A percentile compares a stretch with the other conserved stretches of the same genome.
These are phyloP conservation scores for Strigomonas culicis DNA, from an alignment of 208 protist species.

Conservation along the genomic window DNA sequence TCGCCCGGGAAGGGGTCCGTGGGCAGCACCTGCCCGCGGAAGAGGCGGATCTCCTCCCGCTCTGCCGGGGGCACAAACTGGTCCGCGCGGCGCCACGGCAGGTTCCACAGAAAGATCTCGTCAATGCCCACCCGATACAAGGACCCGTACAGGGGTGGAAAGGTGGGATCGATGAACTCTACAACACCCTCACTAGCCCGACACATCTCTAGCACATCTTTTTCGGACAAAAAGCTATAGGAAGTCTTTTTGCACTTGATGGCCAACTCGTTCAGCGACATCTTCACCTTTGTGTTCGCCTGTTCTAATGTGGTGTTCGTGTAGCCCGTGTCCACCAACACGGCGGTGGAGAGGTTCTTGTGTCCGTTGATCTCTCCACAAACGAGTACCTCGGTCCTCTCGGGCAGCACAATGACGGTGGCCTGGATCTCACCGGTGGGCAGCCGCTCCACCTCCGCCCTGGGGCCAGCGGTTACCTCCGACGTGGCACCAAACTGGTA, in stretches of 20 bases:
- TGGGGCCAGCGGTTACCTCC: slow-evolving; percentile 18
- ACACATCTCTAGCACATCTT: slow-evolving; percentile 22
- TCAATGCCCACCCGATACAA: slow-evolving; percentile 36
- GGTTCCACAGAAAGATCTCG: slow-evolving; percentile 26
- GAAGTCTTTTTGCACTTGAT: slow-evolving; percentile 26
- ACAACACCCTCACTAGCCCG: background rate
- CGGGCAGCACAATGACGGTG: slow-evolving; percentile 34
- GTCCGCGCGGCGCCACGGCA: slow-evolving; percentile 28
- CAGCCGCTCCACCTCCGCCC: slow-evolving; percentile 13
- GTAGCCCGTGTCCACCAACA: slow-evolving; percentile 20
- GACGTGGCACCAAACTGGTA: slow-evolving; percentile 39
- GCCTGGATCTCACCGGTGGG: slow-evolving; percentile 21
- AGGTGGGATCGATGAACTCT: slow-evolving; percentile 38
- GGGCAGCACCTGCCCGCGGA: slow-evolving; percentile 36
- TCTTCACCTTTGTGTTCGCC: background rate
- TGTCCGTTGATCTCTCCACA: slow-evolving; percentile 33
- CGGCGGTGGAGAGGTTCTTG: slow-evolving; percentile 23
- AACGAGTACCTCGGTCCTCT: slow-evolving; percentile 49
- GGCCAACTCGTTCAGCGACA: slow-evolving; percentile 22
- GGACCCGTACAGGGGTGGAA: slow-evolving; percentile 25
- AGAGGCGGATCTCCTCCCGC: slow-evolving; percentile 22
- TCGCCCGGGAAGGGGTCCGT: slow-evolving; percentile 41
- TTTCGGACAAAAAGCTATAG: slow-evolving; percentile 26
- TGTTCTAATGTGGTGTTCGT: slow-evolving; percentile 16
- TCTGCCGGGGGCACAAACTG: slow-evolving; percentile 28